Evolutionary conservation across 352 stramenopile species (phyloP).

Genomic region (Globisporangium ultimum): DNA sequence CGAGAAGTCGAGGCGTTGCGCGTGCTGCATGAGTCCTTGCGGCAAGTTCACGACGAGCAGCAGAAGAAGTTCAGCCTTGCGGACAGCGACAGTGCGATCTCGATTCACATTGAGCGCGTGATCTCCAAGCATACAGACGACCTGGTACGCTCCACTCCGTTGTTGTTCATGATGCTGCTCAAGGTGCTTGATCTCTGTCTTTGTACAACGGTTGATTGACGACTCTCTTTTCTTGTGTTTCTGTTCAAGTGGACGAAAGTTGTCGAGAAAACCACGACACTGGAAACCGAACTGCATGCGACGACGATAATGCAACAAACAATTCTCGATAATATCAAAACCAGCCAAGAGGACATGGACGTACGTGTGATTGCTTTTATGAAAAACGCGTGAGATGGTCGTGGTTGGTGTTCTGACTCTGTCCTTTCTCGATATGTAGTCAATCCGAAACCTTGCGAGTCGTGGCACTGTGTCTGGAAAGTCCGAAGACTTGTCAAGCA

Average conservation of each 20-base stretch:
- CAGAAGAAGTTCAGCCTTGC: conserved; percentile 59
- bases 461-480: conserved; percentile 1
- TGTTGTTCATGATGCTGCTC: neutral
- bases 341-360: conserved; percentile 40
- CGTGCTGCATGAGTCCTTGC: conserved; percentile 53
- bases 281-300: conserved; percentile 28
- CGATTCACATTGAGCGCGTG: conserved; percentile 66
- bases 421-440: conserved; percentile 1
- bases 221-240: too few relatives aligned
- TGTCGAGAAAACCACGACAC: conserved; percentile 29
- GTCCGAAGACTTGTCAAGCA: conserved; percentile 1
- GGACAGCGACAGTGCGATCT: conserved; percentile 48
- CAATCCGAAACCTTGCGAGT: conserved; percentile 9
- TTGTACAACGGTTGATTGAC: too few relatives aligned
- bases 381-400: neutral
- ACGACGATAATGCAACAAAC: conserved; percentile 25
- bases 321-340: conserved; percentile 27
- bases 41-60: conserved; percentile 48
- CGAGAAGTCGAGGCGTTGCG: conserved; percentile 57
- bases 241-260: conserved; percentile 45
- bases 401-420: neutral
- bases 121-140: conserved; percentile 62
- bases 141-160: conserved; percentile 31
- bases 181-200: neutral
- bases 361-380: conserved; percentile 18